Evolutionary conservation across 169 alveolate species (phyloP).

Genomic region (Babesia ovata): DNA sequence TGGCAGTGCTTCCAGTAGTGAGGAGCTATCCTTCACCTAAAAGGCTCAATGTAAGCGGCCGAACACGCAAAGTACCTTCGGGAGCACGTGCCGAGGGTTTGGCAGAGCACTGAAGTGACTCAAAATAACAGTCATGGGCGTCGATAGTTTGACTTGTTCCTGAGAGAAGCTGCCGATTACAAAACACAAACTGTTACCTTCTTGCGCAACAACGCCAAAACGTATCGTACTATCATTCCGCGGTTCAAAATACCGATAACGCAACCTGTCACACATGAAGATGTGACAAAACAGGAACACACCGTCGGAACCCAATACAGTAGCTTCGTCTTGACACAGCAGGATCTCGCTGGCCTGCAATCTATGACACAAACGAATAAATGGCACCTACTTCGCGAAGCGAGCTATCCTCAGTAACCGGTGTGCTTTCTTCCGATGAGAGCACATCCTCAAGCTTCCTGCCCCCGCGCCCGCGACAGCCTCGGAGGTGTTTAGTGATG

Average conservation of each 20-base stretch:
- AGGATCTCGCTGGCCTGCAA: conserved; percentile 18
- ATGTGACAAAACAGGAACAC: not conserved
- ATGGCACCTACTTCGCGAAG: conserved; percentile 34
- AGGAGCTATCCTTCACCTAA: conserved; percentile 3
- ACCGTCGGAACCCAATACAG: conserved; percentile 22
- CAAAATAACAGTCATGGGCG: not conserved
- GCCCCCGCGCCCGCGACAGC: conserved; percentile 7
- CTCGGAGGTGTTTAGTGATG: conserved; percentile 50
- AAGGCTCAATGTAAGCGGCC: not conserved
- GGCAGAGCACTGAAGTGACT: not conserved
- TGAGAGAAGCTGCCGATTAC: not conserved
- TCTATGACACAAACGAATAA: not conserved
- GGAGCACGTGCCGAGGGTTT: not conserved
- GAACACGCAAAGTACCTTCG: conserved; percentile 12
- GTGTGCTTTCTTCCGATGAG: not conserved
- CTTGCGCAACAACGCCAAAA: conserved; percentile 6
- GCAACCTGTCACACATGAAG: not conserved
- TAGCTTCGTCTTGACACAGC: conserved; percentile 5
- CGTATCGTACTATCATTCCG: conserved; percentile 10
- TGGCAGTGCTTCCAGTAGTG: conserved; percentile 7
- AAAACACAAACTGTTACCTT: not conserved
- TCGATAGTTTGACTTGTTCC: conserved; percentile 23
- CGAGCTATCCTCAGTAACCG: conserved; percentile 19
- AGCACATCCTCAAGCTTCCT: conserved; percentile 15
- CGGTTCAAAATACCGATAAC: conserved; percentile 15